These are phyloP conservation scores for Botrytis elliptica DNA, from an alignment of 2,329 filamentous ascomycete genomes.

Conservation along the genomic window DNA sequence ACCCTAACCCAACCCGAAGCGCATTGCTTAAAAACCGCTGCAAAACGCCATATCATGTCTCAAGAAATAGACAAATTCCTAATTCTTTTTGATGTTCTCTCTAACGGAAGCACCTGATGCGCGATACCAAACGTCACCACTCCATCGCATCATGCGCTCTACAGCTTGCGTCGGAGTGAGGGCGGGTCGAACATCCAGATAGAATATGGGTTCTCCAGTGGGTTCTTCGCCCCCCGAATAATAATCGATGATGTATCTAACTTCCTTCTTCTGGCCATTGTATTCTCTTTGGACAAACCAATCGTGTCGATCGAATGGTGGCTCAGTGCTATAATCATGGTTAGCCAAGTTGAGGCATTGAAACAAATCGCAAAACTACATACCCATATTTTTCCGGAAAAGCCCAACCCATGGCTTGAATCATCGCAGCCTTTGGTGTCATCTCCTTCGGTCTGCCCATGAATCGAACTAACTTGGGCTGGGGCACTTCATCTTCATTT, in stretches of 20 bases:
- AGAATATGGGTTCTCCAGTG: conserved; percentile 91
- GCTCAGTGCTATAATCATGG: conserved; percentile 59
- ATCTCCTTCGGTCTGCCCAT: conserved; percentile 84
- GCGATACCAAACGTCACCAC: conserved; percentile 85
- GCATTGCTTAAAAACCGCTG: conserved; percentile 6
- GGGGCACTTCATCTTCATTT: conserved; percentile 52
- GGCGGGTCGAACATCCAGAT: conserved; percentile 88
- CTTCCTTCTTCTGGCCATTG: conserved; percentile 65
- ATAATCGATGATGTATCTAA: conserved; percentile 96
- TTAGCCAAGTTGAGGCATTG: conserved; percentile 16
- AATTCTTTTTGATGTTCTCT: conserved; percentile 29
- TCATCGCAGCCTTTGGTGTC: conserved; percentile 86
- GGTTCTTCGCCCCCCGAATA: conserved; percentile 74
- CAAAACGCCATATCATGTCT: conserved; percentile 14
- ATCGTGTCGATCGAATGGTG: conserved; percentile 94
- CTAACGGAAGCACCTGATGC: conserved; percentile 36
- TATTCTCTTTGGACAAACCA: conserved; percentile 83
- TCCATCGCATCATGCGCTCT: conserved; percentile 84
- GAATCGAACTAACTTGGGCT: conserved; percentile 79
- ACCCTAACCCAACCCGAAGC: neutral
- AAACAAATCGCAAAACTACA: conserved; percentile 38
- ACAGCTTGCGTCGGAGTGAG: conserved; percentile 75
- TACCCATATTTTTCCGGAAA: conserved; percentile 79
- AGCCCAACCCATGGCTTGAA: conserved; percentile 74
- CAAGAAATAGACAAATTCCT: conserved; percentile 16